A percentile compares a stretch with the other conserved stretches of the same genome.
Evolutionary conservation across 768 basidiomycete species (phyloP).

Genomic region (Trametes maxima): DNA sequence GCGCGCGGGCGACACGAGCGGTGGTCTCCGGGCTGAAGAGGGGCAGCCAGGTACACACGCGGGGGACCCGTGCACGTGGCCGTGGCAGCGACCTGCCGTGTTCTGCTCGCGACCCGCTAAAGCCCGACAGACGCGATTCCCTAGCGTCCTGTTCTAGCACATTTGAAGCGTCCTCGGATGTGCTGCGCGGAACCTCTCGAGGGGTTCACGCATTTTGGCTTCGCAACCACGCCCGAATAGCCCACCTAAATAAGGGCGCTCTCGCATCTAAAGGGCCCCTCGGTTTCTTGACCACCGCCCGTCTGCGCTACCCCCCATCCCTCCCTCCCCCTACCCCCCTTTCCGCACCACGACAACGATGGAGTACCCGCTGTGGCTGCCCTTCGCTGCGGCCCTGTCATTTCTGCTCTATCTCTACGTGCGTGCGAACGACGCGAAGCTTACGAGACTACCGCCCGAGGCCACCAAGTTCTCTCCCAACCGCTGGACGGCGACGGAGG

Average conservation of each 20-base stretch:
- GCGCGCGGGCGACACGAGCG: no score
- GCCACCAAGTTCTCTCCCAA: slow-evolving; percentile 53
- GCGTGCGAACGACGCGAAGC: slow-evolving; percentile 54
- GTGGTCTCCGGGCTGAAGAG: no score
- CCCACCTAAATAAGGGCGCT: not conserved
- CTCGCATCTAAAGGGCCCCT: not conserved
- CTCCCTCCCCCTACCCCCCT: not conserved
- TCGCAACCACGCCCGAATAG: no score
- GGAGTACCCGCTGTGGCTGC: slow-evolving; percentile 11
- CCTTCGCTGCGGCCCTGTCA: slow-evolving; percentile 14
- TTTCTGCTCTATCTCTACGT: slow-evolving; percentile 42
- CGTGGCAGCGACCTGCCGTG: no score
- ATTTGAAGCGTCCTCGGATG: no score
- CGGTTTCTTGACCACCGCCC: not conserved
- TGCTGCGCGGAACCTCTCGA: no score
- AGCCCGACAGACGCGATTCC: no score
- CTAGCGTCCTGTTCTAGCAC: no score
- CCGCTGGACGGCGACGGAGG: slow-evolving; percentile 49
- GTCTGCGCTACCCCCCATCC: not conserved
- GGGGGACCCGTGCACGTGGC: no score
- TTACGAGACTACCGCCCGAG: slow-evolving; percentile 51
- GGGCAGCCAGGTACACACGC: no score
- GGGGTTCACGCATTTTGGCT: no score
- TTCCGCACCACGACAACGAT: not conserved
- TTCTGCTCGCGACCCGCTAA: no score